Evolutionary conservation across 2,329 filamentous ascomycete genomes (phyloP).

Genomic region (Xylariomycetidae sp.): DNA sequence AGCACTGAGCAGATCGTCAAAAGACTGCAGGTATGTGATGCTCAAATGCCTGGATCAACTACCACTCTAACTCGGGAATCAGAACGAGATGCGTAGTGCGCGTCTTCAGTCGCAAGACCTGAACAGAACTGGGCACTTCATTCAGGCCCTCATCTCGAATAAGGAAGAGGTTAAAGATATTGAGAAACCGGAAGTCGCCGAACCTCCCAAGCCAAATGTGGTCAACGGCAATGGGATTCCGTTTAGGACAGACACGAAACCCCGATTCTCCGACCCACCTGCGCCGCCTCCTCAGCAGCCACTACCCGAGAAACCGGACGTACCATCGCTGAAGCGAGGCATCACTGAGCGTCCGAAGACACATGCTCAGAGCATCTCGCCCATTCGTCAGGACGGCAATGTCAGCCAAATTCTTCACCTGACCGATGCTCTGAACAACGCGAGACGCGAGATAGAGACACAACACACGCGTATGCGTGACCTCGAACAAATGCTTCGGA

Average conservation of each 20-base stretch:
- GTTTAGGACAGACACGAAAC: constrained; percentile 68
- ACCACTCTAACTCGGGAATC: constrained; percentile 22
- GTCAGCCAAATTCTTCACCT: constrained; percentile 74
- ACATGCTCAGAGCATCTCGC: constrained; percentile 46
- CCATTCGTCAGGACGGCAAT: constrained; percentile 50
- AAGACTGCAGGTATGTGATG: constrained; percentile 63
- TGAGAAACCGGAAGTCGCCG: constrained; percentile 43
- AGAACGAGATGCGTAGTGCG: constrained; percentile 88
- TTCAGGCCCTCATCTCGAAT: constrained; percentile 68
- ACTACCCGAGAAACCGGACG: constrained; percentile 86
- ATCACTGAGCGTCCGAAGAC: constrained; percentile 70
- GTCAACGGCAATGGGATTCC: constrained; percentile 46
- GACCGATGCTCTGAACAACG: constrained; percentile 75
- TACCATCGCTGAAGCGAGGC: constrained; percentile 64
- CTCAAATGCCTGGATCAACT: too few species aligned
- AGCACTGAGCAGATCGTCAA: constrained; percentile 95
- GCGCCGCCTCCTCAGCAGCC: constrained; percentile 91
- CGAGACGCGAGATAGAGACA: constrained; percentile 81
- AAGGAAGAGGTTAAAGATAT: constrained; percentile 60
- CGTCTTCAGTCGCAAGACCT: constrained; percentile 84
- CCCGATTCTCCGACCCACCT: constrained; percentile 86
- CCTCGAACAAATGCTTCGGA: constrained; percentile 69
- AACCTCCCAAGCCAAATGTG: constrained; percentile 41
- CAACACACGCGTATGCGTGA: constrained; percentile 75
- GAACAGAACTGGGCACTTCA: constrained; percentile 72